phyloP scores from a whole-genome alignment of 495 filamentous ascomycete species.

The Copromyces sp. region DNA sequence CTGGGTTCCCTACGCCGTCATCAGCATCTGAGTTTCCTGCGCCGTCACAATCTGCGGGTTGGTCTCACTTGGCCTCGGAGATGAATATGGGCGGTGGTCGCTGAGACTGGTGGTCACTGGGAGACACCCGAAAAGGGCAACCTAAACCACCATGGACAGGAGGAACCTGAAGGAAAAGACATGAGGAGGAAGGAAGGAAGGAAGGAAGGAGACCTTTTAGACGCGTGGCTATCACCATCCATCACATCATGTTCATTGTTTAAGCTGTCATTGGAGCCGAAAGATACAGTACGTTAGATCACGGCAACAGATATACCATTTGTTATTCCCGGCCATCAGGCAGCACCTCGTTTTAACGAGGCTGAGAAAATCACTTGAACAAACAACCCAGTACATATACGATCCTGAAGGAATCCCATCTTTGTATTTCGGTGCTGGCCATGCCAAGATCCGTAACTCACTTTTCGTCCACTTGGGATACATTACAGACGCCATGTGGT shows the following conservation, averaged over 20 bases:
- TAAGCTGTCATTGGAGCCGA: background rate
- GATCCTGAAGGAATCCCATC: background rate
- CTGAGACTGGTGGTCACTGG: too few relatives aligned
- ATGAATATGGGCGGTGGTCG: background rate
- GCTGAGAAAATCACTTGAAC: background rate
- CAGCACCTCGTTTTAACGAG: background rate
- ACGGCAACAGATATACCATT: background rate
- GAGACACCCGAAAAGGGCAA: too few relatives aligned
- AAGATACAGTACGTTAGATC: background rate
- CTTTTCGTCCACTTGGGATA: background rate
- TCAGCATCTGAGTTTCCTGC: too few relatives aligned
- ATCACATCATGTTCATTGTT: background rate
- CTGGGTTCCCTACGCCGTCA: too few relatives aligned
- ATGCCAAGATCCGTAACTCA: background rate
- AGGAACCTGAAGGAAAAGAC: too few relatives aligned
- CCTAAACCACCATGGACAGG: too few relatives aligned
- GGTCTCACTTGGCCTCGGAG: background rate
- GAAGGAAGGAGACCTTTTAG: background rate
- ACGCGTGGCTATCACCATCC: background rate
- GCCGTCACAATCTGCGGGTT: background rate
- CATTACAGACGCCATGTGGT: background rate
- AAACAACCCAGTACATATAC: background rate
- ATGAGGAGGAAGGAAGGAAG: background rate
- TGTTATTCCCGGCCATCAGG: background rate
- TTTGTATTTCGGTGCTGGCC: background rate